phyloP scores from a whole-genome alignment of 2,329 filamentous ascomycete species.

The Exophiala viscosa region DNA sequence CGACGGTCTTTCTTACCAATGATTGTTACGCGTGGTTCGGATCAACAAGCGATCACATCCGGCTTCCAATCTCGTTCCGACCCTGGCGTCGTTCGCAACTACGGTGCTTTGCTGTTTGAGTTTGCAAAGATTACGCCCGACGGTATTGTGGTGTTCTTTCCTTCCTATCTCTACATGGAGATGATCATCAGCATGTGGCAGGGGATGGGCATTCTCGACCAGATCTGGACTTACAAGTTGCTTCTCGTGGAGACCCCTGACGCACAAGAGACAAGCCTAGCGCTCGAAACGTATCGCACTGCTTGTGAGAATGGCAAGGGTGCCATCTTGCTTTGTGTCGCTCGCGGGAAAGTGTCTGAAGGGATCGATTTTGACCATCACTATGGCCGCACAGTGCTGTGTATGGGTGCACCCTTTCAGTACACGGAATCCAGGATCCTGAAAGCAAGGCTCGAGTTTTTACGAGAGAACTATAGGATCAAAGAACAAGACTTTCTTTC shows the following conservation, averaged over 20 bases:
- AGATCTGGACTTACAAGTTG: conserved; percentile 98
- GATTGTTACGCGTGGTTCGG: conserved; percentile 92
- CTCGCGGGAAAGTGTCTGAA: conserved; percentile 93
- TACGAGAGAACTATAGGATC: conserved; percentile 96
- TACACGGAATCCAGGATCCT: conserved; percentile 97
- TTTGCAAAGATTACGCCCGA: conserved; percentile 96
- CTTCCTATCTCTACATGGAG: conserved; percentile 98
- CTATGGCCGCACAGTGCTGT: conserved; percentile 91
- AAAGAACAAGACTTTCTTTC: conserved; percentile 96
- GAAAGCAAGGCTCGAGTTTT: conserved; percentile 89
- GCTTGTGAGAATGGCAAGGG: conserved; percentile 96
- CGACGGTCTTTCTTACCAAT: conserved; percentile 94
- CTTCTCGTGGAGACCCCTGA: conserved; percentile 97
- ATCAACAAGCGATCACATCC: conserved; percentile 89
- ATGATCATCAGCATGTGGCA: conserved; percentile 99
- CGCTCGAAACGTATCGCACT: conserved; percentile 92
- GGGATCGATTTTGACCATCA: conserved; percentile 99
- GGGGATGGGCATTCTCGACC: conserved; percentile 94
- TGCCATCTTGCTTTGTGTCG: conserved; percentile 89
- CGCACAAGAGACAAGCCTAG: conserved; percentile 92
- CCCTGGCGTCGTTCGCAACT: conserved; percentile 93
- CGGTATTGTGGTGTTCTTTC: conserved; percentile 98
- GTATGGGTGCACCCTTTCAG: conserved; percentile 96
- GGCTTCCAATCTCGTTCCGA: conserved; percentile 95
- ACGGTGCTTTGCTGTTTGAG: conserved; percentile 86